Evolutionary conservation across 305 asterid species (phyloP), one percentile per base, ranked within the genome.

Genomic region (Fraxinus nigra): DNA sequence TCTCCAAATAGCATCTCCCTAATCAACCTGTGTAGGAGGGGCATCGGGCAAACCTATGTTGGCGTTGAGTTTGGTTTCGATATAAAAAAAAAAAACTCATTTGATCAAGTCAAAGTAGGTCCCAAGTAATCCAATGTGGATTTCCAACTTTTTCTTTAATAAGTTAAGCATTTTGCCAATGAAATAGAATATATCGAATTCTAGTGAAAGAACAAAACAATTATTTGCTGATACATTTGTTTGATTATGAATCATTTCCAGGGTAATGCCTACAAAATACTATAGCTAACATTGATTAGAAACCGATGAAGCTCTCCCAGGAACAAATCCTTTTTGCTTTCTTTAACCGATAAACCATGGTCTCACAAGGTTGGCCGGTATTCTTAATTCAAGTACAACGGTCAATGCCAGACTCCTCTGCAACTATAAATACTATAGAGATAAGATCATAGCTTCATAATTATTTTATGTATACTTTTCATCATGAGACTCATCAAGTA

Each of bases 401-500:
- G 75, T 69, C 75, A 30, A 30, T 30, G 75, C 75, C 75, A 69
- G 40, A 69, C 22, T 28, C 75, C 11, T 11, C 75, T 69, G 75
- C 40, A 69, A 30, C 75, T 69, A 14, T 69, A 67, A 67, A 26
- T 10, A 67, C 37, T 8, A 30, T 24, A 14, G 37, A 67, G 74
- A 67, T 67, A 67, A 67, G 74, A 67, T 67, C 74, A 28, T 67
- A 14, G 34, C 37, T 26, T 67, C 7, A 1, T 7, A 67, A 26
- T 28, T 46, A 10, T 8, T 67, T 67, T 28, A 26, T 28, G 4
- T 28, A 26, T 4, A 7, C 22, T 54, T n/a, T 54, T 54, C 63
- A 54, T 54, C 63, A 54, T 75, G 74, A 80, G 67, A 82, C 9
- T 85, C 75, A 61, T 13, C 7, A 61, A 40, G 37, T 40, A 63